A percentile compares a stretch with the other conserved stretches of the same genome.
phyloP scores from a whole-genome alignment of 2,329 filamentous ascomycete genomes.

The Verruconis gallopava region DNA sequence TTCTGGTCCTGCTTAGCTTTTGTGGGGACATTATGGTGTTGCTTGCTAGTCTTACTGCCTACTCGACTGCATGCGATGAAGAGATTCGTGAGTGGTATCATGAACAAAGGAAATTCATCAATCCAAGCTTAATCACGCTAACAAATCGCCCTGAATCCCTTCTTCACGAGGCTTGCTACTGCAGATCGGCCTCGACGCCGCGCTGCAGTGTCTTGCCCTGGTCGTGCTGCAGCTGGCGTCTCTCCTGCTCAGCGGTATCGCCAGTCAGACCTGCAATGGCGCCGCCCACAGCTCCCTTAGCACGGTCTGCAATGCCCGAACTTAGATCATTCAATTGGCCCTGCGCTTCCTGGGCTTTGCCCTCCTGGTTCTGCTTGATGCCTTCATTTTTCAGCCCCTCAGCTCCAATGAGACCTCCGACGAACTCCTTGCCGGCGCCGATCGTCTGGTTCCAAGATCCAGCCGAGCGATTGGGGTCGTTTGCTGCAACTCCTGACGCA shows the following conservation, averaged over 20 bases:
- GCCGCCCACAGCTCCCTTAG: constrained; percentile 57
- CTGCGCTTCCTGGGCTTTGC: constrained; percentile 68
- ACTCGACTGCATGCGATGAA: no score
- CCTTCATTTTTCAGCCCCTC: constrained; percentile 64
- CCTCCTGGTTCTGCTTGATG: constrained; percentile 63
- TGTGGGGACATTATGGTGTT: no score
- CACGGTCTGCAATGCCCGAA: constrained; percentile 45
- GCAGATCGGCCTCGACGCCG: constrained; percentile 67
- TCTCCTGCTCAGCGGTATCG: constrained; percentile 49
- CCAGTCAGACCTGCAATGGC: constrained; percentile 62
- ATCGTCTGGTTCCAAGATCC: constrained; percentile 81
- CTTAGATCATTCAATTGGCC: constrained; percentile 68
- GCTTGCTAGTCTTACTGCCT: no score
- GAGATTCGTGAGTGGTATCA: not conserved
- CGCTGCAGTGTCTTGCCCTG: constrained; percentile 73
- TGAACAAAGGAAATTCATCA: not conserved
- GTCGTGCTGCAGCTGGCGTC: constrained; percentile 60
- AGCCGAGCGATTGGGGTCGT: constrained; percentile 56
- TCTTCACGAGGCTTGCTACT: constrained; percentile 45
- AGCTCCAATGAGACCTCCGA: constrained; percentile 63
- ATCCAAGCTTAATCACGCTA: not conserved
- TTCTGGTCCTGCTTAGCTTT: no score
- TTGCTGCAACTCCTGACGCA: constrained; percentile 55
- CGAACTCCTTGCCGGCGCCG: constrained; percentile 70
- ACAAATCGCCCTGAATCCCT: not conserved